A percentile compares a stretch with the other conserved stretches of the same genome.
Evolutionary conservation across 805 yeast species (phyloP).

Genomic region (Ogataea sp.): DNA sequence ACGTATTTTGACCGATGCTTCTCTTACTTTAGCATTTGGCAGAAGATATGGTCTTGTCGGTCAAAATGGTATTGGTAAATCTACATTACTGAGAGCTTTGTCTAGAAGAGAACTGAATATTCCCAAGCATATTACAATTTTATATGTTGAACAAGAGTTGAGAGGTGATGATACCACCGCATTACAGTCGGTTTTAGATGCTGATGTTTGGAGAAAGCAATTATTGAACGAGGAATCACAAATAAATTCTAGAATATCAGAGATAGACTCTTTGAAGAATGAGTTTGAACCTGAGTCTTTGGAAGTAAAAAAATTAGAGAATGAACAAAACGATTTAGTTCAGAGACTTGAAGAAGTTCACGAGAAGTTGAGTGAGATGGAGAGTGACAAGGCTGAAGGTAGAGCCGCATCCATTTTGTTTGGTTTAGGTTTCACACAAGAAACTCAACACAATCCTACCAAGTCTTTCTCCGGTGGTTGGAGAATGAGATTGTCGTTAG

Average conservation of each 20-base stretch:
- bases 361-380: slow-evolving; percentile 85
- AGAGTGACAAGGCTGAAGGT: slow-evolving; percentile 94
- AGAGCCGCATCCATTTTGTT: slow-evolving; percentile 89
- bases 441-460: slow-evolving; percentile 75
- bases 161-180: slow-evolving; percentile 90
- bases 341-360: slow-evolving; percentile 68
- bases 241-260: slow-evolving; percentile 65
- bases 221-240: slow-evolving; percentile 68
- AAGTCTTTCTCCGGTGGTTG: slow-evolving; percentile 98
- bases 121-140: slow-evolving; percentile 90
- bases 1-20: slow-evolving; percentile 83
- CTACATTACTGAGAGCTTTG: slow-evolving; percentile 83
- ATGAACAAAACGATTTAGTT: slow-evolving; percentile 84
- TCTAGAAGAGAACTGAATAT: slow-evolving; percentile 90
- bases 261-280: slow-evolving; percentile 58
- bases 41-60: slow-evolving; percentile 97
- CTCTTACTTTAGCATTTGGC: slow-evolving; percentile 82
- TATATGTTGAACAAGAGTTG: slow-evolving; percentile 97
- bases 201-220: slow-evolving; percentile 98
- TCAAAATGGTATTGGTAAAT: slow-evolving; percentile 99
- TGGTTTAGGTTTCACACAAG: slow-evolving; percentile 91
- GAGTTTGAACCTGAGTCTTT: slow-evolving; percentile 72
- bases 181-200: slow-evolving; percentile 92
- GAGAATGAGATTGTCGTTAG: slow-evolving; percentile 99
- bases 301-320: slow-evolving; percentile 73